A percentile compares a stretch with the other conserved stretches of the same genome.
These are phyloP conservation scores for Sabuloglossum arenarium DNA, from an alignment of 495 filamentous ascomycete genomes.

Conservation along the genomic window DNA sequence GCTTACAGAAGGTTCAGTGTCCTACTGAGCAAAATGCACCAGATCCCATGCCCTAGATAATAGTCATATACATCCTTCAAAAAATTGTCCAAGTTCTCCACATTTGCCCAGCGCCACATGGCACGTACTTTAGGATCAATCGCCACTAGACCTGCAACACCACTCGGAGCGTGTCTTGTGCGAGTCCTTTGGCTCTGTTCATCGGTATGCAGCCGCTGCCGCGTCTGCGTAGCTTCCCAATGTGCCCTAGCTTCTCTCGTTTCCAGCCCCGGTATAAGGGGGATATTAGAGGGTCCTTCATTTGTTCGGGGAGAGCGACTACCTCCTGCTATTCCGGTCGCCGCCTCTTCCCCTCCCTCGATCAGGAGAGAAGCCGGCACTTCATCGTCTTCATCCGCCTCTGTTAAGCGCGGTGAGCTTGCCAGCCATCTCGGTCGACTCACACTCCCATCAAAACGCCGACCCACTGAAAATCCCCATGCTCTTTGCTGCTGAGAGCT, in stretches of 20 bases:
- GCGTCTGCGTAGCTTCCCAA: slow-evolving; percentile 44
- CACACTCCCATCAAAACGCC: neutral
- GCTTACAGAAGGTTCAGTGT: slow-evolving; percentile 53
- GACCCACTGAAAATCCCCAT: neutral
- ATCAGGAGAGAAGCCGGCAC: slow-evolving; percentile 78
- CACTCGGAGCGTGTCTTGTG: slow-evolving; percentile 9
- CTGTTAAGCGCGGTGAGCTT: neutral
- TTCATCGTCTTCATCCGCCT: slow-evolving; percentile 75
- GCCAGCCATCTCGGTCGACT: slow-evolving; percentile 8
- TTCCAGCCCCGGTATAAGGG: slow-evolving; percentile 29
- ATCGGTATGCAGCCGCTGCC: slow-evolving; percentile 37
- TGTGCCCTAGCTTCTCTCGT: slow-evolving; percentile 32
- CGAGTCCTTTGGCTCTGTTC: slow-evolving; percentile 7
- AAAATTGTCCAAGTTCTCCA: slow-evolving; percentile 79
- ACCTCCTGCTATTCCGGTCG: slow-evolving; percentile 6
- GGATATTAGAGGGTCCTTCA: neutral
- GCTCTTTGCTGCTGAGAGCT: neutral
- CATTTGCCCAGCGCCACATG: slow-evolving; percentile 91
- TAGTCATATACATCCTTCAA: slow-evolving; percentile 81
- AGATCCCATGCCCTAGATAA: slow-evolving; percentile 66
- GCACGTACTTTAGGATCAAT: slow-evolving; percentile 59
- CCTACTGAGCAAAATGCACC: slow-evolving; percentile 63
- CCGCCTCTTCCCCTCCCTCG: slow-evolving; percentile 31
- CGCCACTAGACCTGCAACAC: slow-evolving; percentile 23
- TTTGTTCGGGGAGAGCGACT: slow-evolving; percentile 7